These are phyloP conservation scores for Penicillium janthinellum DNA, from an alignment of 2,329 filamentous ascomycete species.

Conservation along the genomic window DNA sequence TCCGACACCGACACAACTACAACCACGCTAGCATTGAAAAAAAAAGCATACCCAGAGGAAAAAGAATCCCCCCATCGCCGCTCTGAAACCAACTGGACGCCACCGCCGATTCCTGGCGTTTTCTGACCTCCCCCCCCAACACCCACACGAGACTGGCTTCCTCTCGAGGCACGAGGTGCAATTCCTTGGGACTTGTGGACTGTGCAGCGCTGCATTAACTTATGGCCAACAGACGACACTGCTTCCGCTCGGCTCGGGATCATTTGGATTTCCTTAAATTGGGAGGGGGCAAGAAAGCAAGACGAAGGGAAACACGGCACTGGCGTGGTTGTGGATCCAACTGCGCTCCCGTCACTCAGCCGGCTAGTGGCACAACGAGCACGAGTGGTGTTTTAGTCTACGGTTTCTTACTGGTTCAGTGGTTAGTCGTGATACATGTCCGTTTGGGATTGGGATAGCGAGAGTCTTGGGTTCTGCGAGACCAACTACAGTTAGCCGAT, in stretches of 20 bases:
- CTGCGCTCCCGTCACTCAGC: slow-evolving; percentile 7
- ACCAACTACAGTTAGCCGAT: neutral
- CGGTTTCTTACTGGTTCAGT: slow-evolving; percentile 10
- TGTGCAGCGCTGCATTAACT: neutral
- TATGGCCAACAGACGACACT: neutral
- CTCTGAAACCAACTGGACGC: slow-evolving; percentile 12
- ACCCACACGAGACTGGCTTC: slow-evolving; percentile 10
- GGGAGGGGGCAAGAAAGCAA: neutral
- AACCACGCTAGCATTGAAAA: slow-evolving; percentile 1
- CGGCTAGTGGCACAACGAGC: slow-evolving; percentile 10
- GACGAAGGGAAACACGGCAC: neutral
- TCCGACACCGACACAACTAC: slow-evolving; percentile 1
- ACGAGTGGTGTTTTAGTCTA: slow-evolving; percentile 6
- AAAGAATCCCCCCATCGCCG: neutral
- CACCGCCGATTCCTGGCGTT: slow-evolving; percentile 15
- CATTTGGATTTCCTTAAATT: neutral
- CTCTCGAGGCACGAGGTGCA: slow-evolving; percentile 1
- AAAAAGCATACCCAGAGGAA: neutral
- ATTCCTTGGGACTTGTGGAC: slow-evolving; percentile 5
- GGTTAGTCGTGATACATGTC: slow-evolving; percentile 6
- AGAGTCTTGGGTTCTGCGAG: neutral
- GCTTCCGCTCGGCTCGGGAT: neutral
- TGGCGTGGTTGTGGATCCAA: neutral
- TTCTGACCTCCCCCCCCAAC: neutral
- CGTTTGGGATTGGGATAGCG: slow-evolving; percentile 1